Evolutionary conservation across 768 basidiomycete species (phyloP).

Genomic region (Lactifluus piperatus): DNA sequence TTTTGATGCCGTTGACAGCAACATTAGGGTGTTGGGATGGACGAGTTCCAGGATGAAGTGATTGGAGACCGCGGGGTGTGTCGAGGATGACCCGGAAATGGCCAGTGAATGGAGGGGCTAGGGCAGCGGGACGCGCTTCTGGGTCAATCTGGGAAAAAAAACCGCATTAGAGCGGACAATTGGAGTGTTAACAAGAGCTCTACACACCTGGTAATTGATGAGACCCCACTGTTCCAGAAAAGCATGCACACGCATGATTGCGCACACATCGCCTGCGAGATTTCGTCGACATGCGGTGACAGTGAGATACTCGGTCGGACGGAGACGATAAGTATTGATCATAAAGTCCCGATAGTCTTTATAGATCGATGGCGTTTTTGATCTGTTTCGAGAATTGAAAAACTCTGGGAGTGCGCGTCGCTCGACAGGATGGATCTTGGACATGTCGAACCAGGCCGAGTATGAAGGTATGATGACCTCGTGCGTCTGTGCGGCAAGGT

Average conservation of each 20-base stretch:
- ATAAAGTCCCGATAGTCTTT: slow-evolving; percentile 99
- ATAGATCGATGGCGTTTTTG: slow-evolving; percentile 94
- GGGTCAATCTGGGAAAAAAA: slow-evolving; percentile 73
- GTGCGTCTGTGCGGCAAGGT: slow-evolving; percentile 95
- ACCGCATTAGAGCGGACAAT: slow-evolving; percentile 7
- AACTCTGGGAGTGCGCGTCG: slow-evolving; percentile 91
- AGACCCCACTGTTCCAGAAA: slow-evolving; percentile 99
- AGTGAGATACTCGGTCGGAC: slow-evolving; percentile 92
- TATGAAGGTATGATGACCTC: slow-evolving; percentile 96
- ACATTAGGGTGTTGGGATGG: slow-evolving; percentile 36
- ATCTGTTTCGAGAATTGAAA: slow-evolving; percentile 91
- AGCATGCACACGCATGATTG: slow-evolving; percentile 97
- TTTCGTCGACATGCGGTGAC: slow-evolving; percentile 96
- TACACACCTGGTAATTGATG: slow-evolving; percentile 91
- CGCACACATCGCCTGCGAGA: slow-evolving; percentile 95
- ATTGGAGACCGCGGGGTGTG: slow-evolving; percentile 91
- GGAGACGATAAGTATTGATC: slow-evolving; percentile 94
- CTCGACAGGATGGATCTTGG: slow-evolving; percentile 88
- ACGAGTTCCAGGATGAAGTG: slow-evolving; percentile 77
- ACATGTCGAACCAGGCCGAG: slow-evolving; percentile 96
- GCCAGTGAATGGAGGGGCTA: slow-evolving; percentile 96
- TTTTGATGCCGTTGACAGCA: slow-evolving; percentile 40
- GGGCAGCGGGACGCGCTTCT: slow-evolving; percentile 85
- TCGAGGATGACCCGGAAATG: slow-evolving; percentile 98
- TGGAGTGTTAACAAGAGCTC: neutral